Evolutionary conservation across 495 filamentous ascomycete genomes (phyloP), one percentile per base, ranked within the genome.

Genomic region (Neurospora sublineolata): DNA sequence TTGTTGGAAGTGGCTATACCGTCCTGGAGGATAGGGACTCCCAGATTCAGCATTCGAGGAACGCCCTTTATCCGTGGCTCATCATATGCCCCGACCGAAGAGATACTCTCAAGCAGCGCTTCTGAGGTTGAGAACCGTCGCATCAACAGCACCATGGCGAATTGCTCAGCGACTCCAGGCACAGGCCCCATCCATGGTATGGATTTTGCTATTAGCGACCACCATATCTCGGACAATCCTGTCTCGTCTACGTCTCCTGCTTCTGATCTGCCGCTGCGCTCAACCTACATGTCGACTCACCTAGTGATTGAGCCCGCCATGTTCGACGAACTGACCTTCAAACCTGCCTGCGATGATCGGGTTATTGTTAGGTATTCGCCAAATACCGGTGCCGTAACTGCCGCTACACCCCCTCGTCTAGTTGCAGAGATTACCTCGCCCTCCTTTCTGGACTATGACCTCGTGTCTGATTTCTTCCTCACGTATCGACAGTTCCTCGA

Each of bases 381-480:
- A 4, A 83, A 83, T 14, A 89, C 87, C 16, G 89, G 90, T 44
- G 87, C 92, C 70, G 94, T 99, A 37, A 89, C 87, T 40, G 95
- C 96, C 67, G 95, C 96, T 18, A 97, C 93, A 0, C 93, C 94
- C 2, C 91, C 93, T 10, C 89, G 96, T 14, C 88, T 99, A 40
- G 92, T 99, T 64, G 94, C 94, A n/a, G 93, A 99, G 80, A 97
- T 99, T 72, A 98, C 95, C 4, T 98, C 96, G 20, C 92, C 94
- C 23, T 91, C 88, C 68, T 97, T 98, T 79, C 87, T 99, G 73
- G 95, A 99, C 79, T 99, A 99, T 80, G 94, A 98, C 77, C 87
- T 99, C 7, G 86, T 99, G 1, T 97, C 96, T 0, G 95, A 98
- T 80, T 99, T 99, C 83, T 99, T 99, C 77, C 88, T 99, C 42